Percentiles rank a stretch among this genome's conserved stretches.
Evolutionary conservation across 129 eudicot species (phyloP).

Genomic region (Calendula officinalis): DNA sequence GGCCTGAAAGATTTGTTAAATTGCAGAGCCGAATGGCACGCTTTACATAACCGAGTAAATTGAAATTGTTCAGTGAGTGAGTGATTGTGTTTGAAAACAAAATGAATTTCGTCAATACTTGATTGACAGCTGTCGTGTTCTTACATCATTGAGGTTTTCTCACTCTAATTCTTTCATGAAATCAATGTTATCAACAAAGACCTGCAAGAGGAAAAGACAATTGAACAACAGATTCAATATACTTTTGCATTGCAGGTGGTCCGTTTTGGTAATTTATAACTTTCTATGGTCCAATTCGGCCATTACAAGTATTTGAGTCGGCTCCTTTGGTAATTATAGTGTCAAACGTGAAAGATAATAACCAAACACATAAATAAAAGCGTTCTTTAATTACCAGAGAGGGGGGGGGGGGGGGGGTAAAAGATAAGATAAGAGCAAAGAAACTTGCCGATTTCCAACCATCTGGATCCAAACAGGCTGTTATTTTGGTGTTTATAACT

Average conservation of each 20-base stretch:
- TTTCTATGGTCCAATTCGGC: no score
- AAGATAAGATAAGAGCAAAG: background rate
- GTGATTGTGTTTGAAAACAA: conserved; percentile 20
- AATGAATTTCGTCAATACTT: background rate
- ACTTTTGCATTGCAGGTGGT: no score
- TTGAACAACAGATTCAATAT: background rate
- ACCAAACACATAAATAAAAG: no score
- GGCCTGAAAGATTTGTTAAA: conserved; percentile 67
- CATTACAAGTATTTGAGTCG: no score
- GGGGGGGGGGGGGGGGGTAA: no score
- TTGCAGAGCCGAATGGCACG: conserved; percentile 45
- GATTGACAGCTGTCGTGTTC: background rate
- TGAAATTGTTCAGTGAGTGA: conserved; percentile 21
- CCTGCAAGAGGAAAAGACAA: conserved; percentile 34
- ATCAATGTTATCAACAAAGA: conserved; percentile 56
- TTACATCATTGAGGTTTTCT: background rate
- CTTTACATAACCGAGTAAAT: conserved; percentile 15
- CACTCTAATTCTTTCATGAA: conserved; percentile 62
- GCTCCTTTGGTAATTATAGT: no score
- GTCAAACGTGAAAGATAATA: no score
- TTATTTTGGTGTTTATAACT: conserved; percentile 77
- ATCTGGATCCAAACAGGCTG: conserved; percentile 94
- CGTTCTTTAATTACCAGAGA: no score
- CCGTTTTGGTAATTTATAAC: no score
- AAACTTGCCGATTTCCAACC: conserved; percentile 81